Evolutionary conservation across 345 rosid genomes (phyloP), one percentile per base, ranked within the genome.

Genomic region (Salix suchowensis): DNA sequence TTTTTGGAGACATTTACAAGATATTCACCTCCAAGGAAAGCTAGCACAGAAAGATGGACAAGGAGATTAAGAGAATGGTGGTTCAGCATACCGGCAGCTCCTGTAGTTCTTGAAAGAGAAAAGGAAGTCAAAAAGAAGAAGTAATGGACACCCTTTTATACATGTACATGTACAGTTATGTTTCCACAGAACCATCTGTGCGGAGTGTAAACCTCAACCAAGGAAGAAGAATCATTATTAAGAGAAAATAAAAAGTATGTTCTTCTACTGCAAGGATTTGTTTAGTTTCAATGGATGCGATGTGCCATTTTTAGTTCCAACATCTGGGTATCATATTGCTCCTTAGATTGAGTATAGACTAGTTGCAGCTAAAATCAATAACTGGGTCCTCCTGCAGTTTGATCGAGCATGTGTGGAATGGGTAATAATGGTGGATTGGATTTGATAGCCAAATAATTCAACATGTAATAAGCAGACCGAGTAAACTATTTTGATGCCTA

Each of bases 11-110:
- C 70, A 14, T 96, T 87, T 82, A 96, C 99, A 3, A 85, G 91
- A 73, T 91, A 90, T 80, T 96, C 99, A 1, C 98, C 94, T 1
- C 86, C 83, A 11, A 84, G 98, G 75, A 88, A 78, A 85, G 90
- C 85, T 12, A 88, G 88, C 86, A 89, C 91, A 0, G 99, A 92
- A 74, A 86, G 93, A 85, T 82, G 84, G 81, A 75, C 81, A 80
- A 88, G 99, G 84, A 88, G 99, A 83, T 61, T 92, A 82, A 91
- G 89, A 79, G 99, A 94, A 74, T 96, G 99, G 97, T 96, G 99
- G 99, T 92, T 91, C 85, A 92, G 99, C 83, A 87, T 92, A 77
- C 99, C 97, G 0, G 98, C 98, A 2, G 98, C 98, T 73, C 97
- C 97, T 0, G 96, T 96, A 46, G 58, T 89, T 76, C 86, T 92